Conservation (phyloP, 441 rosid species). For the Lepidium campestre region DNA sequence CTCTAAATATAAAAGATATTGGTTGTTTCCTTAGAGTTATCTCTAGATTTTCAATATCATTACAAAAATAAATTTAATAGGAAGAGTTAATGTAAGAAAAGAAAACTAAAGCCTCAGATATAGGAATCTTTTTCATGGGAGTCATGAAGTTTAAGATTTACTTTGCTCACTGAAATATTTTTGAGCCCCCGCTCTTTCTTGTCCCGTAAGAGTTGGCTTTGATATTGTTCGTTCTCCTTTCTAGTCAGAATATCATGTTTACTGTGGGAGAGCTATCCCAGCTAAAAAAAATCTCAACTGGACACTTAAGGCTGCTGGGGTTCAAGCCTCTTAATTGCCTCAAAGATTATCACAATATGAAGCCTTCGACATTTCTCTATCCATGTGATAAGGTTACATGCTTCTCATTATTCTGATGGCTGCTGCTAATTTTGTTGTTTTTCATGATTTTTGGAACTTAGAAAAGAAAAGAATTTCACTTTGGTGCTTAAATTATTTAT, state of each 20-base stretch:
- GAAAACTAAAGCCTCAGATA: neutral
- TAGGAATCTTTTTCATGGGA: neutral
- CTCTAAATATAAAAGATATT: neutral
- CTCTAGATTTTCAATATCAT: neutral
- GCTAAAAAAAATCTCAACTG: constrained; percentile 65
- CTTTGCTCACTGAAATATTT: neutral
- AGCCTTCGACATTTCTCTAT: constrained; percentile 87
- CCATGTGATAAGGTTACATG: constrained; percentile 76
- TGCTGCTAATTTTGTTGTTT: neutral
- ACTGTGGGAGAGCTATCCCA: constrained; percentile 62
- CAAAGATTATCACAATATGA: constrained; percentile 88
- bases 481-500: neutral
- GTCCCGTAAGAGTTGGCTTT: constrained; percentile 14
- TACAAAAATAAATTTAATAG: neutral
- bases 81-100: neutral
- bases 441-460: neutral
- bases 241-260: constrained; percentile 64
- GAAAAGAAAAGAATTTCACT: neutral
- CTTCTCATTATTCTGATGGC: constrained; percentile 1
- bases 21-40: neutral
- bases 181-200: neutral
- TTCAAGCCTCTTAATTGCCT: constrained; percentile 91
- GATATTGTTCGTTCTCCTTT: constrained; percentile 6
- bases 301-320: constrained; percentile 75
- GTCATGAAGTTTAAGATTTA: neutral